These are phyloP conservation scores for Fusarium globosum DNA, from an alignment of 2,329 filamentous ascomycete genomes.

Conservation along the genomic window DNA sequence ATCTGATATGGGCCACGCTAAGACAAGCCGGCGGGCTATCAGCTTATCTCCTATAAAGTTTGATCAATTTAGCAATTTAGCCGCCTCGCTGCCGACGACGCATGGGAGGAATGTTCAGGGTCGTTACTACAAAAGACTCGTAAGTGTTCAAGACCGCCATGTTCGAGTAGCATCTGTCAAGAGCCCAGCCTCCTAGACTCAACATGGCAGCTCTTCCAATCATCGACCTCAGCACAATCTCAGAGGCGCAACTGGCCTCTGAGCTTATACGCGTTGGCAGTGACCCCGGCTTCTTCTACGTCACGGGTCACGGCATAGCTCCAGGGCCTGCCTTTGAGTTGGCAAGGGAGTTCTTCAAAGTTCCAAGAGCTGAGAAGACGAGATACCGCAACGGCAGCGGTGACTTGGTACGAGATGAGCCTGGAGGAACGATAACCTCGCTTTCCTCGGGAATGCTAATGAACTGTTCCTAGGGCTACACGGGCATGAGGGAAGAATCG, in stretches of 20 bases:
- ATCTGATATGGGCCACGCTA: background rate
- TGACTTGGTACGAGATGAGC: background rate
- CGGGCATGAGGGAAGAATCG: background rate
- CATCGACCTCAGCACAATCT: background rate
- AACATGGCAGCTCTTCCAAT: background rate
- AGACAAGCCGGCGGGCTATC: background rate
- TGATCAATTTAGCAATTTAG: background rate
- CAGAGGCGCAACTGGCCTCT: background rate
- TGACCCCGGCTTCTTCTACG: background rate
- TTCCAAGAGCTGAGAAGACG: background rate
- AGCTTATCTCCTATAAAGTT: background rate
- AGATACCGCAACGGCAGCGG: background rate
- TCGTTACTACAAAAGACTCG: background rate
- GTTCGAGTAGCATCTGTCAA: background rate
- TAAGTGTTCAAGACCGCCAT: background rate
- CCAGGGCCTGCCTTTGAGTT: background rate
- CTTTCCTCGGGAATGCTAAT: background rate
- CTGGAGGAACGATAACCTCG: accelerated
- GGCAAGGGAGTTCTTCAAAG: background rate
- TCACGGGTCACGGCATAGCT: background rate
- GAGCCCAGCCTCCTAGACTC: background rate
- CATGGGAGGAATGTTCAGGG: background rate
- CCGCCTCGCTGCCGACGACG: background rate
- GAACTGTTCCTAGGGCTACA: background rate
- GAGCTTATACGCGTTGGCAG: background rate